Evolutionary conservation across 2,329 filamentous ascomycete species (phyloP), one percentile per base, ranked within the genome.

Genomic region (Penicillium sp.): DNA sequence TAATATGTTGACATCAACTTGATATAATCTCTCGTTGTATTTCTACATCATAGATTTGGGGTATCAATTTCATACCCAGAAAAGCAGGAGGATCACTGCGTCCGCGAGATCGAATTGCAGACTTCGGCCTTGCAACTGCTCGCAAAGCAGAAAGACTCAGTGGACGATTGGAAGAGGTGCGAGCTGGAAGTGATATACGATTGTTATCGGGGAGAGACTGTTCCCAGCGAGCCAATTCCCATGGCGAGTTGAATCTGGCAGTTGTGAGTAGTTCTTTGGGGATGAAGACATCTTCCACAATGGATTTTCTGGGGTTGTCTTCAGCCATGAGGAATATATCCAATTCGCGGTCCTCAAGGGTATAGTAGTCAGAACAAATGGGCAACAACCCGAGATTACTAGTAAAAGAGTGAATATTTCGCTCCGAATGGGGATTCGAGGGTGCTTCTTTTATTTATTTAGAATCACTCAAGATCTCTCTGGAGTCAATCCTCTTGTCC

Each of bases 261-360:
- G 61, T 59, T 8, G 58, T 40, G 8, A 62, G 48, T 16, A 62
- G 59, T 16, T 55, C 55, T 30, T 57, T 62, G 14, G 61, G 61
- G 26, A 62, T 54, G 38, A 53, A 49, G 17, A 62, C 57, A 33
- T 62, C 61, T 51, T 62, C 61, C 52, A 62, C 59, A 40, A 58
- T 55, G 36, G 59, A 61, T 30, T 43, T 51, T 40, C 50, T 52
- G 26, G 36, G 31, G 33, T n/a, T 52, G 9, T 43, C 40, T n/a
- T 52, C 49, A 12, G 28, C 40, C 49, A 52, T 52, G 19, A 9
- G 4, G 17, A 17, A 11, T n/a, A 16, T 33, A 25, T 30, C 28
- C 19, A 35, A 50, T 33, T 42, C 3, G 19, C 7, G 16, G 14
- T 16, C 19, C 42, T 50, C 16, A 42, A 37, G 16, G 9, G 40